A percentile compares a stretch with the other conserved stretches of the same genome.
Conservation (phyloP, 2,329 filamentous ascomycete genomes). For the Neopestalotiopsis sp. region DNA sequence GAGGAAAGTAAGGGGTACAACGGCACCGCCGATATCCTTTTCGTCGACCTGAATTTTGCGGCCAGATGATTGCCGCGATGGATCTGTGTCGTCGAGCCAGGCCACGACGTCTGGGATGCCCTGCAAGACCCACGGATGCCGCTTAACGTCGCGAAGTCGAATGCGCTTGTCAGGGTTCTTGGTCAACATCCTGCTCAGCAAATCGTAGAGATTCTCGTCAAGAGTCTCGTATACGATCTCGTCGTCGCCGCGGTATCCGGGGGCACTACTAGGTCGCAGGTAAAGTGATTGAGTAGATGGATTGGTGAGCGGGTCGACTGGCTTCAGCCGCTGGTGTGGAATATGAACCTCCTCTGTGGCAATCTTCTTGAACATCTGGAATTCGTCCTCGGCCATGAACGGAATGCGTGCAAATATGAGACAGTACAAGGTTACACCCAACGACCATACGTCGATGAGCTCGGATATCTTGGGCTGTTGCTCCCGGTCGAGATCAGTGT, state of each 20-base stretch:
- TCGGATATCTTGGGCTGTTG: slow-evolving; percentile 82
- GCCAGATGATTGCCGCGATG: slow-evolving; percentile 76
- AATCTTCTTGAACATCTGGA: slow-evolving; percentile 88
- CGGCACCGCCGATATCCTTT: slow-evolving; percentile 86
- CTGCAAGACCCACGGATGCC: slow-evolving; percentile 87
- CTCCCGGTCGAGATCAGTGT: slow-evolving; percentile 73
- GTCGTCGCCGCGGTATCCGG: slow-evolving; percentile 74
- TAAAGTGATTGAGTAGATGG: slow-evolving; percentile 60
- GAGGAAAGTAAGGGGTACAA: slow-evolving; percentile 86
- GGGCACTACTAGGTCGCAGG: slow-evolving; percentile 64
- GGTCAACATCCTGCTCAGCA: slow-evolving; percentile 78
- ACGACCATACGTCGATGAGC: slow-evolving; percentile 96
- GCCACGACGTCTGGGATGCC: slow-evolving; percentile 75
- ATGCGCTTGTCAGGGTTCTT: slow-evolving; percentile 93
- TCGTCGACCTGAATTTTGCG: slow-evolving; percentile 92
- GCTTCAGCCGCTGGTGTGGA: slow-evolving; percentile 79
- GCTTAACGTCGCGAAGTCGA: slow-evolving; percentile 88
- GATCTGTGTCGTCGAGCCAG: slow-evolving; percentile 97
- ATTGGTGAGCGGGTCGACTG: slow-evolving; percentile 67
- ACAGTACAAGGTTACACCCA: slow-evolving; percentile 95
- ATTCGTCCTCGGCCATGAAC: slow-evolving; percentile 91
- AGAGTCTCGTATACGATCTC: slow-evolving; percentile 87
- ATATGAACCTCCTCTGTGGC: slow-evolving; percentile 93
- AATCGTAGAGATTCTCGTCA: slow-evolving; percentile 78
- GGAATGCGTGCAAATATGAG: slow-evolving; percentile 93